These are phyloP conservation scores for Hordeum marinum DNA, from an alignment of 176 grass and related monocot genomes.

Conservation along the genomic window DNA sequence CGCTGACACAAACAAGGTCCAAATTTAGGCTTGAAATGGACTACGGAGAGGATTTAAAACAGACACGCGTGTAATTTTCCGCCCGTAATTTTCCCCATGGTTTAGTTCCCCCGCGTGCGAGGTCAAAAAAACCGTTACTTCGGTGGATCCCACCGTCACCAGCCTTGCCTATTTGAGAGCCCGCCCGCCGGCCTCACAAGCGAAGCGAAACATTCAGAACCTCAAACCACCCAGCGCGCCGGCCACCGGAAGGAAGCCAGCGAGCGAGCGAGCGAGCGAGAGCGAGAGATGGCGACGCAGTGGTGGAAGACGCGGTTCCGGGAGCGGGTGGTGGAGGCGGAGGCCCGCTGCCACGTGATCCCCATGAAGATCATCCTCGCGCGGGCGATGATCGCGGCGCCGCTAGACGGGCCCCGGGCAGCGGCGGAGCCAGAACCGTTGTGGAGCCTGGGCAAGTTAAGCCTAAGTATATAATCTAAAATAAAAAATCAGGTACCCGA, in stretches of 20 bases:
- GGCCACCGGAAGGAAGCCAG: neutral
- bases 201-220: neutral
- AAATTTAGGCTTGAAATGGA: too few relatives aligned
- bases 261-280: neutral
- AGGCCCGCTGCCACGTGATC: neutral
- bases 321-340: neutral
- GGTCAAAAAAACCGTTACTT: slow-evolving; percentile 8
- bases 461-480: too few relatives aligned
- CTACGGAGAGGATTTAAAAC: too few relatives aligned
- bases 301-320: neutral
- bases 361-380: neutral
- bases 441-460: too few relatives aligned
- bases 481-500: too few relatives aligned
- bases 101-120: neutral
- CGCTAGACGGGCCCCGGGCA: neutral
- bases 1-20: too few relatives aligned
- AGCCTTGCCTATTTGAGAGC: neutral
- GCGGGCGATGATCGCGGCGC: neutral
- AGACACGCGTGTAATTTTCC: too few relatives aligned
- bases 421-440: too few relatives aligned
- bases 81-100: too few relatives aligned
- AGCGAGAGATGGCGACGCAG: neutral
- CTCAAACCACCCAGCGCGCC: neutral
- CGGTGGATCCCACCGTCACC: neutral
- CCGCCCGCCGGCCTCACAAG: neutral